phyloP scores from a whole-genome alignment of 768 basidiomycete genomes.

The Lactifluus rugatus region DNA sequence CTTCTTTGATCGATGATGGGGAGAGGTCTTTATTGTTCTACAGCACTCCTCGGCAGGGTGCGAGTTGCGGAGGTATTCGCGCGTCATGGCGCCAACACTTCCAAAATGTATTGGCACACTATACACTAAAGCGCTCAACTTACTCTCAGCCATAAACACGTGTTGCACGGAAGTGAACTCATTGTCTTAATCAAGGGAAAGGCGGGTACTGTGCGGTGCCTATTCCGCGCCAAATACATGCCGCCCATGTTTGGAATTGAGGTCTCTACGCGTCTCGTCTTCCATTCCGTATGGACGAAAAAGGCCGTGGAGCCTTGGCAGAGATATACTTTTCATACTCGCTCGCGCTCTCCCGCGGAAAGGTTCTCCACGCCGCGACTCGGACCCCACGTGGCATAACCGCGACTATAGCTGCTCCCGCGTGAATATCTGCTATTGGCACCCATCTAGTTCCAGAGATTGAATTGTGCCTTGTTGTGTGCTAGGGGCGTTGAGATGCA shows the following conservation, averaged over 20 bases:
- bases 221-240: background rate
- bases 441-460: background rate
- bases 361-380: background rate
- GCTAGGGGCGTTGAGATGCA: background rate
- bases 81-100: constrained; percentile 12
- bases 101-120: constrained; percentile 15
- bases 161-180: constrained; percentile 3
- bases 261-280: background rate
- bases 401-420: background rate
- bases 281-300: background rate
- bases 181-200: constrained; percentile 5
- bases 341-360: background rate
- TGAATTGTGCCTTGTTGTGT: constrained; percentile 7
- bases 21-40: constrained; percentile 17
- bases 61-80: constrained; percentile 6
- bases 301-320: background rate
- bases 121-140: constrained; percentile 12
- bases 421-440: background rate
- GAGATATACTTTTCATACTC: background rate
- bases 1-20: constrained; percentile 12
- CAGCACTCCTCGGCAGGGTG: constrained; percentile 5
- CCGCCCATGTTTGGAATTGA: background rate
- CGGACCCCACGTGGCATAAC: background rate
- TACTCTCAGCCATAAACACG: constrained; percentile 12
- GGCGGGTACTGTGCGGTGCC: constrained; percentile 13